Base-by-base conservation (phyloP, 164 flowering plant species). In the Tetrastigma voinierianum region DNA sequence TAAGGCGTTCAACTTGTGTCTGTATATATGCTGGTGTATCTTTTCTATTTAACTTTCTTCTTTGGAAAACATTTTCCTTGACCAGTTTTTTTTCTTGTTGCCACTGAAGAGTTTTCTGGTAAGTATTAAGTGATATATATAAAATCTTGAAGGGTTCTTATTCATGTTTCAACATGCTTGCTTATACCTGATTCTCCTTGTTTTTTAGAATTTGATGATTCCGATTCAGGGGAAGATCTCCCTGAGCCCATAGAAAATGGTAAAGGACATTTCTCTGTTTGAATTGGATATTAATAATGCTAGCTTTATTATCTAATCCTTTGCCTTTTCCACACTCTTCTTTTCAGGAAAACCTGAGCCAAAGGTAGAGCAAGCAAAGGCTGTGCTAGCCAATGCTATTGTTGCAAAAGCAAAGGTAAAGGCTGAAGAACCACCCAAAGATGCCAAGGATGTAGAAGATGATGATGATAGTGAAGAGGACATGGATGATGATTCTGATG, bases 391-490 rank as follows among this genome's bases (percentile, higher is more conserved):
- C 0, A 81, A 79, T 25, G 70, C 64, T 24, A 49, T 46, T 53
- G 62, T 66, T 46, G 67, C 46, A 0, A 80, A 80, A 65, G 72
- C 67, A 24, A 80, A 74, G 56, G 78, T 43, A 19, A 78, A 75
- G 54, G 18, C 48, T 65, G 81, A 45, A 0, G 78, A 78, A 54
- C 80, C 77, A 43, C 70, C 18, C 8, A 76, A 74, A 20, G 87
- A 46, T 18, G 72, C 7, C 67, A 52, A 44, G 66, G 70, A 66
- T n/a, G 58, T 40, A 1, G 25, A 51, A 12, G 70, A 59, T 18
- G 73, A 72, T 10, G 77, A 70, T 18, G 82, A 77, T 9, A 71
- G 66, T 58, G 81, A 75, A 24, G 80, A 77, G 24, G 81, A 68
- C n/a, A 76, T 68, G 17, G 78, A 64, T 46, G 84, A 74, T 43